Evolutionary conservation across 495 filamentous ascomycete species (phyloP).

Genomic region (Penicillium ucsense): DNA sequence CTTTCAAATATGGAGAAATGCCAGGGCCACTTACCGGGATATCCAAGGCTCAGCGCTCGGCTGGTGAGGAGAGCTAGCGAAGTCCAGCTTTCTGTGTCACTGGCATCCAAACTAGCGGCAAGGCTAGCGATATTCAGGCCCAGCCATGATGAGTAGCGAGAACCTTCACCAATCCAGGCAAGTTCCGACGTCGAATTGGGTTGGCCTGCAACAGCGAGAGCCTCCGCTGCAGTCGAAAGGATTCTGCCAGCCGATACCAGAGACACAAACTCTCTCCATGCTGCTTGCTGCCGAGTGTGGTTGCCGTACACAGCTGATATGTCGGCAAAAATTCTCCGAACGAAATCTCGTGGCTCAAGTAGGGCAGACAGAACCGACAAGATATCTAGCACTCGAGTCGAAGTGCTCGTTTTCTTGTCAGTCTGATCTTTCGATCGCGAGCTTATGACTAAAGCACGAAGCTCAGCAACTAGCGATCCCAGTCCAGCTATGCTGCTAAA

Average conservation of each 20-base stretch:
- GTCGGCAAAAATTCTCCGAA: constrained; percentile 45
- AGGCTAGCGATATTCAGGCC: constrained; percentile 55
- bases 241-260: constrained; percentile 65
- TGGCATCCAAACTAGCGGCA: constrained; percentile 22
- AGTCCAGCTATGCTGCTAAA: constrained; percentile 64
- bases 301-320: constrained; percentile 24
- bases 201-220: constrained; percentile 43
- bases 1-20: background rate
- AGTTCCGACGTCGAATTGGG: constrained; percentile 13
- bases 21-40: constrained; percentile 47
- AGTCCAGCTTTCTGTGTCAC: constrained; percentile 40
- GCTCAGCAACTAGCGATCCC: constrained; percentile 53
- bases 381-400: constrained; percentile 23
- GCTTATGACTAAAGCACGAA: constrained; percentile 43
- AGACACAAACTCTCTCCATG: constrained; percentile 58
- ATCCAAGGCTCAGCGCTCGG: constrained; percentile 62
- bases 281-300: constrained; percentile 29
- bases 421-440: constrained; percentile 17
- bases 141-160: constrained; percentile 63
- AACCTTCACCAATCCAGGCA: constrained; percentile 59
- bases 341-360: constrained; percentile 44
- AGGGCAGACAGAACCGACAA: constrained; percentile 43
- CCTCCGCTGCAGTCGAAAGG: constrained; percentile 64
- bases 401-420: constrained; percentile 19
- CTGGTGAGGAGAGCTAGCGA: constrained; percentile 50